Evolutionary conservation across 2,329 filamentous ascomycete species (phyloP).

Genomic region (Fusarium paranaense): DNA sequence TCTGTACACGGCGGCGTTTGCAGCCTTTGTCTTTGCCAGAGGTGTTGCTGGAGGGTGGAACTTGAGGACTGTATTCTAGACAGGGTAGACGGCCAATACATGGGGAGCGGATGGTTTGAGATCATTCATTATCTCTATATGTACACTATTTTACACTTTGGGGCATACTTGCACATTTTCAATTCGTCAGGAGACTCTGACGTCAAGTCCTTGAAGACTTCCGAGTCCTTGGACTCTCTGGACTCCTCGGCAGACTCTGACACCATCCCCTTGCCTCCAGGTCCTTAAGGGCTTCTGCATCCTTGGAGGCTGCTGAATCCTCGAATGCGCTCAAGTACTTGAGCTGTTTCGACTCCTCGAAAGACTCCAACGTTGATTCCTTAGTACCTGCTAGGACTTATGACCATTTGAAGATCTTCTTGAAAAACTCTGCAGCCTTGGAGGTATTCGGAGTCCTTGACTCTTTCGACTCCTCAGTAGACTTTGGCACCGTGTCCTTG

Average conservation of each 20-base stretch:
- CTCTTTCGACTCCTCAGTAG: not conserved
- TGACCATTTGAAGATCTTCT: not conserved
- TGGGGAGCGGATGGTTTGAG: not conserved
- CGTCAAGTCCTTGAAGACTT: no score
- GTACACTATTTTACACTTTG: not conserved
- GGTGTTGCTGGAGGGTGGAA: conserved; percentile 18
- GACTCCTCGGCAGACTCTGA: not conserved
- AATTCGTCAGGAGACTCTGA: not conserved
- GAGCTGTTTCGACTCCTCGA: no score
- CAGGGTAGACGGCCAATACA: not conserved
- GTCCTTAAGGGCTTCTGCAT: not conserved
- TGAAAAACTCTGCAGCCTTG: not conserved
- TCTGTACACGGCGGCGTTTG: conserved; percentile 11
- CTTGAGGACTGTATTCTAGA: conserved; percentile 10
- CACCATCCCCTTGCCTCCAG: not conserved
- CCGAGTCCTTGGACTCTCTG: not conserved
- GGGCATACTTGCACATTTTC: not conserved
- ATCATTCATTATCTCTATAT: not conserved
- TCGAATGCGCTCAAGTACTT: no score
- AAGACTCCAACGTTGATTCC: no score
- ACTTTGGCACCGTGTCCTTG: not conserved
- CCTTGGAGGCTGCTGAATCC: no score
- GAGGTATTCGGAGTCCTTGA: not conserved
- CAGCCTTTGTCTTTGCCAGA: conserved; percentile 8
- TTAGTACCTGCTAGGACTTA: not conserved